Percentiles rank a stretch among this genome's conserved stretches.
Conservation (phyloP, 2,329 filamentous ascomycete species). For the Onygena corvina region DNA sequence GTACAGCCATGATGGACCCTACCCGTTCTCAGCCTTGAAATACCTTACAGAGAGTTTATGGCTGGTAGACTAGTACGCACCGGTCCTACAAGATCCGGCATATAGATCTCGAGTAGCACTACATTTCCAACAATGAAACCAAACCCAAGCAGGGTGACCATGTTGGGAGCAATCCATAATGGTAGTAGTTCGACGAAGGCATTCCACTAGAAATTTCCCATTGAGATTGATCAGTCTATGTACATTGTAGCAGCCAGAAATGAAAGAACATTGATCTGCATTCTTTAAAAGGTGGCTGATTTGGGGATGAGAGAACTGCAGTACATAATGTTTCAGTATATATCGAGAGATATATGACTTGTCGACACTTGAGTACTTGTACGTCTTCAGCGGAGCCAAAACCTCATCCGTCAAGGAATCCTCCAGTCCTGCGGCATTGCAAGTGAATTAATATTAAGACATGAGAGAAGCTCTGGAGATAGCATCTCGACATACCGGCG, state of each 20-base stretch:
- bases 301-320: slow-evolving; percentile 24
- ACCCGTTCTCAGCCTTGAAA: slow-evolving; percentile 9
- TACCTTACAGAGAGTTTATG: background rate
- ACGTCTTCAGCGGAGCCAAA: slow-evolving; percentile 78
- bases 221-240: slow-evolving; percentile 10
- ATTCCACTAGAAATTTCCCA: slow-evolving; percentile 66
- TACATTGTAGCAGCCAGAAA: background rate
- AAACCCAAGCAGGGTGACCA: slow-evolving; percentile 92
- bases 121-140: slow-evolving; percentile 86
- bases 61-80: slow-evolving; percentile 40
- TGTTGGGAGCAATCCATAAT: slow-evolving; percentile 93
- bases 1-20: slow-evolving; percentile 86
- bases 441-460: background rate
- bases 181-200: slow-evolving; percentile 82
- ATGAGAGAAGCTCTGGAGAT: background rate
- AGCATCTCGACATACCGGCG: background rate
- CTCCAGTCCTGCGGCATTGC: slow-evolving; percentile 9
- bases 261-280: background rate
- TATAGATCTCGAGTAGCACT: slow-evolving; percentile 57
- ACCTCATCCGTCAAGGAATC: slow-evolving; percentile 74
- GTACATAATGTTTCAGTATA: slow-evolving; percentile 88
- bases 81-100: slow-evolving; percentile 83
- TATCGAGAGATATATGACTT: slow-evolving; percentile 89
- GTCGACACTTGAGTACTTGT: slow-evolving; percentile 97
- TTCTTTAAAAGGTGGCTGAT: background rate